These are phyloP conservation scores for Penicillium malachiteum DNA, from an alignment of 495 filamentous ascomycete genomes.

Conservation along the genomic window DNA sequence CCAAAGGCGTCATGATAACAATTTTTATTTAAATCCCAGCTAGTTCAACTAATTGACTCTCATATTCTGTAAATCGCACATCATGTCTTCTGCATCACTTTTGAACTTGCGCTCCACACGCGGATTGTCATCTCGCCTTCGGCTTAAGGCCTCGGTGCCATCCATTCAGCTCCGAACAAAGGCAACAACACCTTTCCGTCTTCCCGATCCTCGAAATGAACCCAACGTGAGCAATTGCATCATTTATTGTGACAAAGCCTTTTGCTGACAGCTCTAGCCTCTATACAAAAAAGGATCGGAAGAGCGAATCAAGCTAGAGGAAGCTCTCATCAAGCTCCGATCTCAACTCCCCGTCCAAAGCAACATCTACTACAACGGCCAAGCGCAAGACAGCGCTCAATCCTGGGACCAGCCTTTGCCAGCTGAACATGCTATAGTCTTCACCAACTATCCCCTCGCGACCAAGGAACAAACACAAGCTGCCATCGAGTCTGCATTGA, in stretches of 20 bases:
- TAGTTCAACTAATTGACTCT: not conserved
- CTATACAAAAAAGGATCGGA: constrained; percentile 71
- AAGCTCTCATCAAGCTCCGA: constrained; percentile 59
- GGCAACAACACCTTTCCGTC: constrained; percentile 34
- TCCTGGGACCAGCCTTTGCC: constrained; percentile 65
- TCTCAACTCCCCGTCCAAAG: constrained; percentile 44
- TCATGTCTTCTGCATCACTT: constrained; percentile 22
- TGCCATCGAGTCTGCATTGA: constrained; percentile 78
- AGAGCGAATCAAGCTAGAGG: constrained; percentile 64
- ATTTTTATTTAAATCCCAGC: constrained; percentile 1
- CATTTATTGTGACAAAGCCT: not conserved
- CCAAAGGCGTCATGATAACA: not conserved
- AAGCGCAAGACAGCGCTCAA: constrained; percentile 42
- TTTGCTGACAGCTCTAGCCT: constrained; percentile 45
- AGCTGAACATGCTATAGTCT: constrained; percentile 61
- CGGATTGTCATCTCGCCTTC: constrained; percentile 14
- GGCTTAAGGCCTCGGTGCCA: constrained; percentile 5
- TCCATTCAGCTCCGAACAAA: constrained; percentile 27
- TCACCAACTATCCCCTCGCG: constrained; percentile 77
- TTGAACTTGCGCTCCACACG: constrained; percentile 22
- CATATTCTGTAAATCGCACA: not conserved
- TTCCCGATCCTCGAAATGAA: constrained; percentile 38
- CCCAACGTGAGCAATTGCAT: constrained; percentile 30
- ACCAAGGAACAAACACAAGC: constrained; percentile 62
- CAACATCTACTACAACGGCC: constrained; percentile 53